Base-by-base conservation (phyloP, 768 basidiomycete genomes). In the Sutorius australiensis region DNA sequence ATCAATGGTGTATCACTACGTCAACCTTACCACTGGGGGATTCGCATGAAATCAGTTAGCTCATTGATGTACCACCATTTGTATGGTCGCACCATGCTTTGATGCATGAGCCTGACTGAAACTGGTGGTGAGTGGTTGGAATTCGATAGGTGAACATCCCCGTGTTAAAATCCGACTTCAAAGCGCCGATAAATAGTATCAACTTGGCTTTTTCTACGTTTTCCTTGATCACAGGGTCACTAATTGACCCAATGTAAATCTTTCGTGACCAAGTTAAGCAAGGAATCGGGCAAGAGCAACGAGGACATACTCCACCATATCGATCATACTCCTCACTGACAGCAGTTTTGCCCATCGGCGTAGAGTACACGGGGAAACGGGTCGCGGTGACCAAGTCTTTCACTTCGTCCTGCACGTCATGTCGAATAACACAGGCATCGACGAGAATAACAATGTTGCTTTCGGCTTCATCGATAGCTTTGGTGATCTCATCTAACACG, bases 111-210 rank as follows among this genome's bases (percentile, higher is more conserved):
- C n/a, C n/a, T n/a, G n/a, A n/a, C n/a, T n/a, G n/a, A n/a, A n/a
- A n/a, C n/a, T n/a, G n/a, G n/a, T n/a, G n/a, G 37, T 75, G 76
- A 11, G 69, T 67, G 0, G 74, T 74, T 5, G 85, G 82, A 42
- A 87, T 83, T 46, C 79, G 80, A 61, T 89, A 91, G 0, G 87
- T 86, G 69, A 92, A 93, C 67, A 87, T 87, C 31, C 91, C 92
- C 1, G 89, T 90, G 69, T 95, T 95, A 75, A 91, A 92, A 67
- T 95, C 92, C 42, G 80, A 83, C 64, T 80, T 81, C 46, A 90
- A 72, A 1, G 73, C 54, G 5, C 90, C 89, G 52, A 95, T 73
- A 12, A 87, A 87, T 12, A 95, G 63, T 46, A 91, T 82, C 39
- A 94, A 73, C 58, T 85, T 87, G 5, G 90, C 83, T 3, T 66